Percentiles rank a stretch among this genome's conserved stretches.
Conservation (phyloP, 768 basidiomycete species). For the Tulasnella sp. region DNA sequence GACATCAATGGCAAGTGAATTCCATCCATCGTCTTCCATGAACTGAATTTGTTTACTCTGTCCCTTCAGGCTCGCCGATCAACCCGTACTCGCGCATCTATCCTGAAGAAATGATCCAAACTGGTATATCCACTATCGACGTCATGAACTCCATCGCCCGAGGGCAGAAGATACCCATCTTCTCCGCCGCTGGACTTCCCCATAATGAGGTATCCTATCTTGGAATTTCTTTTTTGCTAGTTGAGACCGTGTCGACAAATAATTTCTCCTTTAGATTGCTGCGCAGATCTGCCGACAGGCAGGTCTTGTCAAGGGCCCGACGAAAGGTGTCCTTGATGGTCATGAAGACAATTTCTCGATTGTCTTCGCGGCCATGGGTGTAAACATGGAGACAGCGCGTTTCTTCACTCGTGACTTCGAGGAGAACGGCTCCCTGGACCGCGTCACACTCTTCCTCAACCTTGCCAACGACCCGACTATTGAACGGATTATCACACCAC, state of each 20-base stretch:
- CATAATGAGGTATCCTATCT: conserved; percentile 69
- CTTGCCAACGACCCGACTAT: conserved; percentile 98
- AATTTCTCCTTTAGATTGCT: conserved; percentile 59
- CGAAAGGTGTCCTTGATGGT: conserved; percentile 94
- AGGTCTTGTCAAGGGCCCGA: conserved; percentile 90
- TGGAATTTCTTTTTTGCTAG: neutral
- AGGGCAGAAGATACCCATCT: conserved; percentile 99
- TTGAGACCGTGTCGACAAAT: conserved; percentile 12
- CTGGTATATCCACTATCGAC: conserved; percentile 97
- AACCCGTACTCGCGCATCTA: conserved; percentile 98
- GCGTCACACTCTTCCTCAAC: conserved; percentile 97
- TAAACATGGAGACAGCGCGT: conserved; percentile 99
- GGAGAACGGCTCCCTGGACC: conserved; percentile 93
- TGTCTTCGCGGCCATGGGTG: conserved; percentile 99
- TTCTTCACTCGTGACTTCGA: conserved; percentile 99
- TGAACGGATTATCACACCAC: conserved; percentile 98
- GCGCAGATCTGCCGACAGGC: conserved; percentile 99
- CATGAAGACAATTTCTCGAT: conserved; percentile 99
- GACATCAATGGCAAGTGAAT: conserved; percentile 85
- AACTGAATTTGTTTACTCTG: neutral
- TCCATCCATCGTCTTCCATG: neutral
- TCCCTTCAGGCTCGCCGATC: conserved; percentile 79
- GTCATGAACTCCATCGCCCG: conserved; percentile 98
- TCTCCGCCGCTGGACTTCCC: conserved; percentile 96
- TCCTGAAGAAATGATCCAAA: conserved; percentile 99